Evolutionary conservation across 2,329 filamentous ascomycete genomes (phyloP).

Genomic region (Aspergillus tanneri): DNA sequence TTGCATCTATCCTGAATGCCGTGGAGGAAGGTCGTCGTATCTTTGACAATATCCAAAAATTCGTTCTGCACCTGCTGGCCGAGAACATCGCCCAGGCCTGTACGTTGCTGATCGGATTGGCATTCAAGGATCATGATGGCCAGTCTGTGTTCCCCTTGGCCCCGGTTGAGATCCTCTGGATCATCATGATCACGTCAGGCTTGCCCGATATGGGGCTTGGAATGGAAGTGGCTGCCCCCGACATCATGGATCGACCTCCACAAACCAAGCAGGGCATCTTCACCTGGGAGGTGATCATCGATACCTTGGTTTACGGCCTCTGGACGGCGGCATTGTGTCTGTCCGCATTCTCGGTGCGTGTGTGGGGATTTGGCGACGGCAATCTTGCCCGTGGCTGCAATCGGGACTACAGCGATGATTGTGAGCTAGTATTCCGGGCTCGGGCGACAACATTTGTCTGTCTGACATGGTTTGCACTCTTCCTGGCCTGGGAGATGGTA

Average conservation of each 20-base stretch:
- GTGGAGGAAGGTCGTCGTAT: constrained; percentile 78
- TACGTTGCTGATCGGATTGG: constrained; percentile 73
- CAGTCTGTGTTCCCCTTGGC: constrained; percentile 80
- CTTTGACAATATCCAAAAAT: constrained; percentile 85
- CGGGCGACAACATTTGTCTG: constrained; percentile 69
- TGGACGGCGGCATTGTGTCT: constrained; percentile 70
- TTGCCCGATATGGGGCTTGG: constrained; percentile 84
- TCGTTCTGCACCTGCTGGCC: constrained; percentile 71
- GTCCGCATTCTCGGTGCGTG: constrained; percentile 58
- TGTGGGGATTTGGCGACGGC: constrained; percentile 60
- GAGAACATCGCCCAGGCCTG: constrained; percentile 81
- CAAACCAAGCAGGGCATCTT: constrained; percentile 69
- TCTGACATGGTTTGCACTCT: constrained; percentile 73
- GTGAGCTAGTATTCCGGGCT: constrained; percentile 64
- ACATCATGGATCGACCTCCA: constrained; percentile 75
- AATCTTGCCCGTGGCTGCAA: constrained; percentile 61
- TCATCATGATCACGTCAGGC: constrained; percentile 85
- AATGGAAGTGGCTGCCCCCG: constrained; percentile 68
- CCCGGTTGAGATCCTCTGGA: constrained; percentile 82
- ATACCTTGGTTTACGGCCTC: constrained; percentile 73
- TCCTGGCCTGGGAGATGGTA: constrained; percentile 74
- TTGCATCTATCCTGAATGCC: constrained; percentile 76
- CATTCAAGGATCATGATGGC: constrained; percentile 67
- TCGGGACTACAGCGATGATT: constrained; percentile 52
- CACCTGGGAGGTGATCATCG: constrained; percentile 69